Evolutionary conservation across 805 yeast genomes (phyloP).

Genomic region (Tetrapisispora pingtungensis): DNA sequence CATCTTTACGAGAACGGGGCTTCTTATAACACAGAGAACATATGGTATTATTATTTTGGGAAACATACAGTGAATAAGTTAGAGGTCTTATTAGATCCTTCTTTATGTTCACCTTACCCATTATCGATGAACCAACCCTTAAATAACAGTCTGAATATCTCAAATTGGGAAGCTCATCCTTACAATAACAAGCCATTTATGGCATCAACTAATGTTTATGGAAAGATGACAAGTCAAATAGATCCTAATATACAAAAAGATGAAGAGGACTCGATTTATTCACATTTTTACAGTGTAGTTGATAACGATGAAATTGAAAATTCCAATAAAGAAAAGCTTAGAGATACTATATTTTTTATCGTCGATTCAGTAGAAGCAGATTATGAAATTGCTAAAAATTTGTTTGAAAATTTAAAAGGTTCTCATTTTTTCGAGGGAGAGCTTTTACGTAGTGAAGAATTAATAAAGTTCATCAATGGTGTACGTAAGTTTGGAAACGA

Average conservation of each 20-base stretch:
- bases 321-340: slow-evolving; percentile 47
- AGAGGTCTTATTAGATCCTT: slow-evolving; percentile 12
- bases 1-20: slow-evolving; percentile 8
- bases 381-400: slow-evolving; percentile 44
- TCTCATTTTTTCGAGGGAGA: slow-evolving; percentile 58
- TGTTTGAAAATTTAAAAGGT: neutral
- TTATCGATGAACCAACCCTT: slow-evolving; percentile 1
- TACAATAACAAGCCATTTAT: neutral
- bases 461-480: slow-evolving; percentile 60
- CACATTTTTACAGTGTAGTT: too few relatives aligned
- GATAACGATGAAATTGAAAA: too few relatives aligned
- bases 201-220: neutral
- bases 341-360: slow-evolving; percentile 57
- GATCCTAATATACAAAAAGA: neutral
- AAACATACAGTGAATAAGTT: slow-evolving; percentile 13
- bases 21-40: slow-evolving; percentile 10
- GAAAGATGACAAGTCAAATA: neutral
- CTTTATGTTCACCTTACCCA: slow-evolving; percentile 19
- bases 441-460: slow-evolving; percentile 53
- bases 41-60: slow-evolving; percentile 26
- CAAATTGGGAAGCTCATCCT: slow-evolving; percentile 1
- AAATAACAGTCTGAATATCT: neutral
- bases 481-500: slow-evolving; percentile 69
- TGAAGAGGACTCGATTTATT: too few relatives aligned
- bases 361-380: slow-evolving; percentile 34